These are phyloP conservation scores for Athelia sp. DNA, from an alignment of 1,284 basidiomycete genomes.

Conservation along the genomic window DNA sequence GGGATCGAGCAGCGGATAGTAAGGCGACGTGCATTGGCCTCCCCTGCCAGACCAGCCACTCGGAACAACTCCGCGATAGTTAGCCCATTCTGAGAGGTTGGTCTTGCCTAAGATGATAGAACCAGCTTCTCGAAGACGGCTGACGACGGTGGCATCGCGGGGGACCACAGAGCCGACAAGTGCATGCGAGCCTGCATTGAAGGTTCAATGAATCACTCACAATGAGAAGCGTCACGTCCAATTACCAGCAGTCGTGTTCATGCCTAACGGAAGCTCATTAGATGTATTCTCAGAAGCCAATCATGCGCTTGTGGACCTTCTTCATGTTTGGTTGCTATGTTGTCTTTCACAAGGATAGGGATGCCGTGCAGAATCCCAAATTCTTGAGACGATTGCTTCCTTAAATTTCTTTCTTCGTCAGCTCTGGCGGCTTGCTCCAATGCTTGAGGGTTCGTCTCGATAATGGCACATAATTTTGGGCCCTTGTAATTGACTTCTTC, in stretches of 20 bases:
- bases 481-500: slow-evolving; percentile 68
- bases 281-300: neutral
- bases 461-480: slow-evolving; percentile 53
- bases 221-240: neutral
- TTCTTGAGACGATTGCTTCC: slow-evolving; percentile 30
- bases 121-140: slow-evolving; percentile 56
- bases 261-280: slow-evolving; percentile 30
- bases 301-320: slow-evolving; percentile 20
- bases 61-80: slow-evolving; percentile 50
- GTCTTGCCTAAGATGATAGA: slow-evolving; percentile 69
- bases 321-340: slow-evolving; percentile 36
- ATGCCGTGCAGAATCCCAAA: slow-evolving; percentile 62
- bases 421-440: slow-evolving; percentile 46
- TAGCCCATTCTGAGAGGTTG: slow-evolving; percentile 59
- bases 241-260: slow-evolving; percentile 59
- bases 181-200: slow-evolving; percentile 48
- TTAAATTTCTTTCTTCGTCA: slow-evolving; percentile 45
- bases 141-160: slow-evolving; percentile 57
- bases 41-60: slow-evolving; percentile 66
- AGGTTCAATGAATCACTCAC: neutral
- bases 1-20: slow-evolving; percentile 56
- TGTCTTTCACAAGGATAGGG: slow-evolving; percentile 65
- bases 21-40: slow-evolving; percentile 57
- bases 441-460: slow-evolving; percentile 61
- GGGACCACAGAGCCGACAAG: slow-evolving; percentile 55